Evolutionary conservation across 1,284 basidiomycete genomes (phyloP).

Genomic region (Ustilago xerochloae): DNA sequence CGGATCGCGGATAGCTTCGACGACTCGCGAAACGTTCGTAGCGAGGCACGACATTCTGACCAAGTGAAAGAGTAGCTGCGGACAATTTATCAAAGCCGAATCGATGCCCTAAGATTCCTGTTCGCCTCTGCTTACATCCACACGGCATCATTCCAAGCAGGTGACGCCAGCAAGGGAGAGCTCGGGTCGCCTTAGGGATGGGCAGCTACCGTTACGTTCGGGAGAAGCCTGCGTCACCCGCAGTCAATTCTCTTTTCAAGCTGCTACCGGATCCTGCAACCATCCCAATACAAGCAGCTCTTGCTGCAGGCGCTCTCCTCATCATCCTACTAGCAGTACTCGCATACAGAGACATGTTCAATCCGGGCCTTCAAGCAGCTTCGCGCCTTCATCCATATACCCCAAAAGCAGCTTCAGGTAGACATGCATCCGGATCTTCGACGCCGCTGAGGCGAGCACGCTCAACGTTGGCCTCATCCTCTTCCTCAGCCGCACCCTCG

Average conservation of each 20-base stretch:
- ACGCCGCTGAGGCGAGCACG: conserved; percentile 25
- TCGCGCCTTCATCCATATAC: conserved; percentile 33
- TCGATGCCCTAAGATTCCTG: neutral
- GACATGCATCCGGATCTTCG: conserved; percentile 1
- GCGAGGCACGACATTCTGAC: too few relatives aligned
- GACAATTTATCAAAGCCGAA: too few relatives aligned
- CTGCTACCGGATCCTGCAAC: conserved; percentile 21
- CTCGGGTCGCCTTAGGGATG: conserved; percentile 14
- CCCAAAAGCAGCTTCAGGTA: conserved; percentile 19
- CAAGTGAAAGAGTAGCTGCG: too few relatives aligned
- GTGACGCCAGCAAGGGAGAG: neutral
- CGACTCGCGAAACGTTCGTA: too few relatives aligned
- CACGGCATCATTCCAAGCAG: neutral
- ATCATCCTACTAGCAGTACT: conserved; percentile 13
- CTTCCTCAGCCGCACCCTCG: conserved; percentile 7
- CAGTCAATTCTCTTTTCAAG: conserved; percentile 31
- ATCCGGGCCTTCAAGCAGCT: conserved; percentile 35
- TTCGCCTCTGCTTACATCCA: neutral
- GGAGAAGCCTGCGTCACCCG: conserved; percentile 28
- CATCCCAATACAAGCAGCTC: conserved; percentile 19
- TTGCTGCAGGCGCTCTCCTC: conserved; percentile 18
- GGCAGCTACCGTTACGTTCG: conserved; percentile 38
- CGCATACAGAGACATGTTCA: conserved; percentile 37
- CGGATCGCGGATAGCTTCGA: neutral
- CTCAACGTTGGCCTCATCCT: conserved; percentile 11